phyloP scores from a whole-genome alignment of 768 basidiomycete genomes.

The Boletus rubescentipes region DNA sequence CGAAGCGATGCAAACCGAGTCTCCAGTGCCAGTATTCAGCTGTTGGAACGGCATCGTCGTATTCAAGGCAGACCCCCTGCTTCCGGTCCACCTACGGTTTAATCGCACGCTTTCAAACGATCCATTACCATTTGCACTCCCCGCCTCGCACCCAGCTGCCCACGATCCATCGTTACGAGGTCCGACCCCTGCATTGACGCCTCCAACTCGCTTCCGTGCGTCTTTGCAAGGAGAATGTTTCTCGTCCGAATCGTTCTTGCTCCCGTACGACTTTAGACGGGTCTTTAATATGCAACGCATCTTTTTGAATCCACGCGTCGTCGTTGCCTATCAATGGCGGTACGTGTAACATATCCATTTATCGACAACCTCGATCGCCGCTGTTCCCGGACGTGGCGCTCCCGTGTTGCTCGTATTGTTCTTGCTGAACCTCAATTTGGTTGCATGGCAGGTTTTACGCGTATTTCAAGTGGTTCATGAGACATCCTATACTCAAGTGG shows the following conservation, averaged over 20 bases:
- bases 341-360: slow-evolving; percentile 1
- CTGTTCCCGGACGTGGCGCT: neutral
- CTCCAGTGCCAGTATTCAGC: slow-evolving; percentile 43
- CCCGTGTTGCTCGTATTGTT: neutral
- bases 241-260: slow-evolving; percentile 39
- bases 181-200: slow-evolving; percentile 20
- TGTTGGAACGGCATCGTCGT: slow-evolving; percentile 49
- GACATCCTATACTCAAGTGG: slow-evolving; percentile 41
- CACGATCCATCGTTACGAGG: slow-evolving; percentile 10
- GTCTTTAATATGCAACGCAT: slow-evolving; percentile 38
- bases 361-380: too few relatives aligned
- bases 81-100: slow-evolving; percentile 38
- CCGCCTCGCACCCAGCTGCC: slow-evolving; percentile 14
- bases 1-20: slow-evolving; percentile 36
- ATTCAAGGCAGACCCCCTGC: slow-evolving; percentile 40
- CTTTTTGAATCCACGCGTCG: slow-evolving; percentile 39
- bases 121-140: slow-evolving; percentile 24
- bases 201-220: slow-evolving; percentile 16
- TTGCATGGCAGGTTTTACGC: slow-evolving; percentile 23
- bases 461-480: slow-evolving; percentile 38
- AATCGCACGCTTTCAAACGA: slow-evolving; percentile 36
- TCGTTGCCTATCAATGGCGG: slow-evolving; percentile 40
- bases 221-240: slow-evolving; percentile 18
- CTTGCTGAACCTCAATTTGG: slow-evolving; percentile 4
- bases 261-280: slow-evolving; percentile 44